Evolutionary conservation across 352 stramenopile genomes (phyloP), one percentile per base, ranked within the genome.

Genomic region (Phytophthora pluvialis): DNA sequence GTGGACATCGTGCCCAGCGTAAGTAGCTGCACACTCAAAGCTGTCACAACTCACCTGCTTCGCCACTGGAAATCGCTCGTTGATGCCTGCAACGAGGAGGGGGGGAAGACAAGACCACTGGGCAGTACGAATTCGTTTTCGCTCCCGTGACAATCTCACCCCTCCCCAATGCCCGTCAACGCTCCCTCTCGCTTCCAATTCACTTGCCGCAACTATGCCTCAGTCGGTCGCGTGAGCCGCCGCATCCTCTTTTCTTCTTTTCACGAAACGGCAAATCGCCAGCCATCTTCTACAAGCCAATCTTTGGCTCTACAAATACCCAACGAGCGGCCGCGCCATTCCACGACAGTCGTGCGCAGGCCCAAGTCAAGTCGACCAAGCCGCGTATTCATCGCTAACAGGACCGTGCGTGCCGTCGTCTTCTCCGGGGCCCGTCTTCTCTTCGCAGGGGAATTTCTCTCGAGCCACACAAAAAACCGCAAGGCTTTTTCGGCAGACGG

Each of bases 291-390:
- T 38, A 28, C 48, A 50, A 51, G 26, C 35, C 51, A 64, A 69
- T 69, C 60, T 69, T 67, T 64, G 55, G 25, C 35, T 64, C 56
- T 48, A 57, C 45, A 63, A 54, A 63, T 52, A 35, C 39, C 36
- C 43, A 43, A 25, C 59, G 65, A 60, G 15, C 29, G 25, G 18
- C 35, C 31, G 44, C 45, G 16, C 42, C 42, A 71, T 67, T 64
- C 45, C 43, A 40, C 64, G 64, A 72, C 57, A 44, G 64, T 59
- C 57, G 35, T 29, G 47, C 38, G 10, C 25, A 13, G 5, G 38
- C 48, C 12, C 18, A 44, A 25, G 40, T 40, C 55, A 1, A 13
- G 5, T 38, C 29, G 21, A 33, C 38, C 32, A 31, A 29, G 33
- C 44, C 21, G 21, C 21, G 21, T 21, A 1, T 21, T 21, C 21